phyloP scores from a whole-genome alignment of 257 asterid genomes.

The Mitragyna speciosa region DNA sequence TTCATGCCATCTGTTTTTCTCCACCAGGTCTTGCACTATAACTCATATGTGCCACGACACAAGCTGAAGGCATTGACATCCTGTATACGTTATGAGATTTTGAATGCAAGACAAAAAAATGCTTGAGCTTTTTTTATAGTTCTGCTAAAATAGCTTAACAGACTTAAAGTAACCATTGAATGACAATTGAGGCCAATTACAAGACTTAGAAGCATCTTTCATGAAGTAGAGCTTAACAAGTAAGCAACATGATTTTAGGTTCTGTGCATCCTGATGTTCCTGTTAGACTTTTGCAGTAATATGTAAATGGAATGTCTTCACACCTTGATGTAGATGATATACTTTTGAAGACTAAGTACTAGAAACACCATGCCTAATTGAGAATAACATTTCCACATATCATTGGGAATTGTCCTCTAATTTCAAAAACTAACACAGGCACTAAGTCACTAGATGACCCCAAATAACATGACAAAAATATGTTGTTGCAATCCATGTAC shows the following conservation, averaged over 20 bases:
- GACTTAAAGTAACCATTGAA: background rate
- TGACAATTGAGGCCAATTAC: background rate
- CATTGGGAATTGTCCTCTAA: background rate
- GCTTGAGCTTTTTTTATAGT: background rate
- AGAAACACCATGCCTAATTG: background rate
- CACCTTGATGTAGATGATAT: background rate
- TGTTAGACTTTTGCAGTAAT: background rate
- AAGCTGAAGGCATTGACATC: too few relatives aligned
- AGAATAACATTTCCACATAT: background rate
- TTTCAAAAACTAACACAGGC: background rate
- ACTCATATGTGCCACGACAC: too few relatives aligned
- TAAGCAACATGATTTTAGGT: background rate
- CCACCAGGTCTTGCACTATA: too few relatives aligned
- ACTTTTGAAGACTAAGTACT: background rate
- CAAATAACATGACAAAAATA: background rate
- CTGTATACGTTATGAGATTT: background rate
- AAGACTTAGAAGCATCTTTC: background rate
- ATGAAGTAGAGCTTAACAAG: background rate
- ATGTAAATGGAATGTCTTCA: background rate
- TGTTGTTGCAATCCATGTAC: background rate
- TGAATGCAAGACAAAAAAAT: background rate
- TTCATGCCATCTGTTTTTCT: too few relatives aligned
- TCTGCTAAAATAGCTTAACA: background rate
- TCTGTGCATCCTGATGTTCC: background rate
- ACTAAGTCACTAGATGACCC: background rate